phyloP scores from a whole-genome alignment of 2,329 filamentous ascomycete species.

The Alternaria arborescens region DNA sequence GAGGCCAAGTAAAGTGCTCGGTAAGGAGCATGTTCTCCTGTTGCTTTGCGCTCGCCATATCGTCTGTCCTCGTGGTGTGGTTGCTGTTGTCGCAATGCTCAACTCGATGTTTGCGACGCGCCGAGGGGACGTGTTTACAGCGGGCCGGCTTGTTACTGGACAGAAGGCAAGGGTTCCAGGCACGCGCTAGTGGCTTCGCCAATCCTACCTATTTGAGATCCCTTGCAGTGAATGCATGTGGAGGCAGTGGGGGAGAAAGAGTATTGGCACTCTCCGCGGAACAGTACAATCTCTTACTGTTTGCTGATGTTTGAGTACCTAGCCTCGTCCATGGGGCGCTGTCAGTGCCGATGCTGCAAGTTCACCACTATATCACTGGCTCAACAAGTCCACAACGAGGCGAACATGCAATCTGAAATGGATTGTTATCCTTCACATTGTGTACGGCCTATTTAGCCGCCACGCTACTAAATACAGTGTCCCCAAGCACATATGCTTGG shows the following conservation, averaged over 20 bases:
- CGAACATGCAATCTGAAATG: neutral
- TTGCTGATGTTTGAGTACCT: neutral
- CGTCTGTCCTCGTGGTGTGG: constrained; percentile 5
- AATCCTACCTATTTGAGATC: neutral
- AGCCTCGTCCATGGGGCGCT: neutral
- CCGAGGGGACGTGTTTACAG: constrained; percentile 33
- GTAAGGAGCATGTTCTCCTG: constrained; percentile 74
- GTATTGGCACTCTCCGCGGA: neutral
- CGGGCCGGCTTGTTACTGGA: constrained; percentile 21
- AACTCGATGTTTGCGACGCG: constrained; percentile 32
- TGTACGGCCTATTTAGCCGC: constrained; percentile 15
- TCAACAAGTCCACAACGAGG: neutral
- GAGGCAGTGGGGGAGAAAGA: neutral
- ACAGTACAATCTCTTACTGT: no score
- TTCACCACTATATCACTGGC: neutral
- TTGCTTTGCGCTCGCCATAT: constrained; percentile 57
- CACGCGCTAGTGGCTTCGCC: constrained; percentile 17
- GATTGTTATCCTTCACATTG: constrained; percentile 12
- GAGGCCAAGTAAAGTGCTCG: constrained; percentile 95
- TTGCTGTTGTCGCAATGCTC: constrained; percentile 18
- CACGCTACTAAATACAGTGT: constrained; percentile 18
- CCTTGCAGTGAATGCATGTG: neutral
- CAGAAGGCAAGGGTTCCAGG: constrained; percentile 12
- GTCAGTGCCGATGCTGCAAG: neutral
- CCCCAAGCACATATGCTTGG: constrained; percentile 15